Evolutionary conservation across 169 alveolate species (phyloP), one percentile per base, ranked within the genome.

Genomic region (Besnoitia besnoiti): DNA sequence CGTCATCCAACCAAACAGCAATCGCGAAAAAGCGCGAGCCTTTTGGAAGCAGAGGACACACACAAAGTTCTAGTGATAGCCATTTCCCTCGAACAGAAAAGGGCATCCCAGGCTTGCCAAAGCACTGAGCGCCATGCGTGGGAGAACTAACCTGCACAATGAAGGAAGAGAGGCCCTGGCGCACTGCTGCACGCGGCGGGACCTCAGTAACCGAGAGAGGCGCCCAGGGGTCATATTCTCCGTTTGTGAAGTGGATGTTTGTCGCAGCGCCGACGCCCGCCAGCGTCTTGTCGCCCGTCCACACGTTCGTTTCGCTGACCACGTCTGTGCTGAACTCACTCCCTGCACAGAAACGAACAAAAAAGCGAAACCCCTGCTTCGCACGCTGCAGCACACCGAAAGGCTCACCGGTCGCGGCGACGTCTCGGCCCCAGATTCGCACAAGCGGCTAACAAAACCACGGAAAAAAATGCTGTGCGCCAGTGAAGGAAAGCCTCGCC

Each of bases 201-300:
- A 85, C 55, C 4, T 85, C 33, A 5, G 62, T n/a, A 21, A 85
- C 80, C 33, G 91, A 85, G 27, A 85, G 80, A 8, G 79, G 33
- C 0, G 42, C 62, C 91, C 91, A 85, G 4, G 91, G 91, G 33
- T 85, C 91, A 8, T 24, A 24, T 27, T 21, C 80, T 33, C 91
- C 91, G 80, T 85, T 85, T 3, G 91, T 85, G 51, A 85, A 85
- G 91, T 85, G 91, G 16, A 85, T 85, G 59, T 85, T 55, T 37
- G 91, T 51, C 35, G 91, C 77, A 1, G 91, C 80, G 4, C 80
- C 91, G n/a, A 37, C 42, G 42, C 49, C 49, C 27, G 42, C 91
- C 82, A 85, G 79, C 16, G 2, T 27, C 39, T 55, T 49, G 35
- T 62, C 91, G 7, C 91, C 91, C 35, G 79, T 8, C 77, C 82